Evolutionary conservation across 2,329 filamentous ascomycete species (phyloP), one percentile per base, ranked within the genome.

Genomic region (Diaporthe capsici): DNA sequence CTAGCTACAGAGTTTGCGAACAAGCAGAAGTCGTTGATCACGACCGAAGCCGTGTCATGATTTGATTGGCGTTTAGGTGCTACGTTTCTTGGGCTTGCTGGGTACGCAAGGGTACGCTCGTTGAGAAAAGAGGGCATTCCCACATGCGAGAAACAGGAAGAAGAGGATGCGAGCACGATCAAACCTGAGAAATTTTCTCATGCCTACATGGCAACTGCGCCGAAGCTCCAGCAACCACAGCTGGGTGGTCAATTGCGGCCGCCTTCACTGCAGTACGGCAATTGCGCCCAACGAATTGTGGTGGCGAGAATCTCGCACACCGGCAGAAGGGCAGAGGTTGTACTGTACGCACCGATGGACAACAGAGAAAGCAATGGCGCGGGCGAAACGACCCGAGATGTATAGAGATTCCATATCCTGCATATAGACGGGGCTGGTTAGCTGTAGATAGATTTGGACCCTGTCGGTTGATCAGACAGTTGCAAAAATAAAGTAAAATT

Each of bases 401-500:
- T 53, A 73, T 61, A 73, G 58, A 73, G 57, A 44, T 65, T 44
- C 34, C 58, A 47, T 28, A 53, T 20, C 58, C 47, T 63, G 60
- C 58, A 73, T 73, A 72, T 58, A 72, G 71, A 73, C 34, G 58
- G 58, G 60, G 34, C 22, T 73, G 71, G 57, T 44, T 65, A 31
- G 58, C 58, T 73, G 71, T 53, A 73, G 49, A 73, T 63, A 73
- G 71, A 63, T 44, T 55, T 65, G 58, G 47, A 44, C n/a, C 22
- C 58, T 73, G 71, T 73, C 71, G 44, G 22, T 55, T 34, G 42
- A 72, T 72, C 47, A 61, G 71, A 73, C 58, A 53, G n/a, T 28
- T 55, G n/a, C 65, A 61, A 61, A 65, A 73, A 73, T 55, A 73
- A 61, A 73, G 71, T 73, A 73, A 73, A 73, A 73, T 47, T 55